phyloP scores from a whole-genome alignment of 164 flowering plant species.

The Saururus chinensis region DNA sequence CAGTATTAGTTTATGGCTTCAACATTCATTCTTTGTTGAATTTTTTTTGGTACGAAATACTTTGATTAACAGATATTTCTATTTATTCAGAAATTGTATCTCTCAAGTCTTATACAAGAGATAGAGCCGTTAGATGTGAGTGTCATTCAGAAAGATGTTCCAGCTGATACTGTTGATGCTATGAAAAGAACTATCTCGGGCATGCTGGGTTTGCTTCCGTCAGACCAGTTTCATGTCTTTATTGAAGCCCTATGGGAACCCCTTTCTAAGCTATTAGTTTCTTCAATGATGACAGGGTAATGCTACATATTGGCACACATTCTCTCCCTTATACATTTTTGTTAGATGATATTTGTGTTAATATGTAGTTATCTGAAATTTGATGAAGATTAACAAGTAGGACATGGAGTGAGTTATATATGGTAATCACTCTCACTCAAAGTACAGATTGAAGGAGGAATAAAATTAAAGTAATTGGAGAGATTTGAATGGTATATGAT shows the following conservation, averaged over 20 bases:
- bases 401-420: no score
- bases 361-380: neutral
- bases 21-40: neutral
- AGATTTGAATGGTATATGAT: no score
- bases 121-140: conserved; percentile 82
- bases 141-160: conserved; percentile 73
- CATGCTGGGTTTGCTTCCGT: conserved; percentile 84
- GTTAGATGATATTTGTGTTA: neutral
- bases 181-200: conserved; percentile 89
- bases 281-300: conserved; percentile 94
- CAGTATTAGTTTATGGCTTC: no score
- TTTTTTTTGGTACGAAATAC: no score
- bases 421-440: no score
- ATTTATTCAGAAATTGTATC: conserved; percentile 44
- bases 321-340: no score
- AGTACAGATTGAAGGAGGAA: no score
- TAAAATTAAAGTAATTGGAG: no score
- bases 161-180: conserved; percentile 70
- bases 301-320: neutral
- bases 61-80: neutral
- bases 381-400: no score
- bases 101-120: conserved; percentile 54
- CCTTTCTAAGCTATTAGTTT: conserved; percentile 64
- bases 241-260: conserved; percentile 83
- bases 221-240: conserved; percentile 66